Percentiles rank a stretch among this genome's conserved stretches.
Conservation (phyloP, 1,284 basidiomycete genomes). For the Cerrena zonata region DNA sequence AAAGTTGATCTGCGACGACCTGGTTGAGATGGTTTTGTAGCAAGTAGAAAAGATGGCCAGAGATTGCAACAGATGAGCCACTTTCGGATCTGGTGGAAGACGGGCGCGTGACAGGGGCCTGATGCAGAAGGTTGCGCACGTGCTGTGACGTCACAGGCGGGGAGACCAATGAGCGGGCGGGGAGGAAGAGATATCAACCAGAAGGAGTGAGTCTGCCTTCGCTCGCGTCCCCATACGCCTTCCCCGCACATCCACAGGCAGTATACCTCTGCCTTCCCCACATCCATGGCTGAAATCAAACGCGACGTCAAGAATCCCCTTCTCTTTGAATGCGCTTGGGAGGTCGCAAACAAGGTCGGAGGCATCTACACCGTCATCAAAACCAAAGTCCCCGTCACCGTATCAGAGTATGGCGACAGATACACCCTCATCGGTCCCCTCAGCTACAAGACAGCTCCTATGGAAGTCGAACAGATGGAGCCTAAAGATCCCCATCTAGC, state of each 20-base stretch:
- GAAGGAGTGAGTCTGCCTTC: no score
- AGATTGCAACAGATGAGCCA: no score
- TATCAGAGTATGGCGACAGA: conserved; percentile 85
- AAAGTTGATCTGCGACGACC: no score
- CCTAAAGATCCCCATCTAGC: conserved; percentile 71
- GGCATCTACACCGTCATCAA: conserved; percentile 99
- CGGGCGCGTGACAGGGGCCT: no score
- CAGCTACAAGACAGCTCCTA: conserved; percentile 94
- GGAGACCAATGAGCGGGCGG: not conserved
- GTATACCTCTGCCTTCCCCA: conserved; percentile 8
- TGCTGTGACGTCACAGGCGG: conserved; percentile 16
- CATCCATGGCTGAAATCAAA: conserved; percentile 33
- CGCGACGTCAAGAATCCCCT: conserved; percentile 76
- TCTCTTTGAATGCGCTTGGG: conserved; percentile 89
- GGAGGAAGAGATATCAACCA: conserved; percentile 3
- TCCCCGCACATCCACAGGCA: not conserved
- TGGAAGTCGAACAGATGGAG: conserved; percentile 95
- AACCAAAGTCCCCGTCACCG: conserved; percentile 96
- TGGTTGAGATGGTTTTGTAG: no score
- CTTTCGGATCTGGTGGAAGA: no score
- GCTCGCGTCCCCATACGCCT: conserved; percentile 3
- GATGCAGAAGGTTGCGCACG: no score
- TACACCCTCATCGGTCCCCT: conserved; percentile 93
- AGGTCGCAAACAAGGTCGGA: conserved; percentile 95
- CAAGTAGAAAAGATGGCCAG: no score